Evolutionary conservation across 1,284 basidiomycete genomes (phyloP).

Genomic region (Tilletia indica): DNA sequence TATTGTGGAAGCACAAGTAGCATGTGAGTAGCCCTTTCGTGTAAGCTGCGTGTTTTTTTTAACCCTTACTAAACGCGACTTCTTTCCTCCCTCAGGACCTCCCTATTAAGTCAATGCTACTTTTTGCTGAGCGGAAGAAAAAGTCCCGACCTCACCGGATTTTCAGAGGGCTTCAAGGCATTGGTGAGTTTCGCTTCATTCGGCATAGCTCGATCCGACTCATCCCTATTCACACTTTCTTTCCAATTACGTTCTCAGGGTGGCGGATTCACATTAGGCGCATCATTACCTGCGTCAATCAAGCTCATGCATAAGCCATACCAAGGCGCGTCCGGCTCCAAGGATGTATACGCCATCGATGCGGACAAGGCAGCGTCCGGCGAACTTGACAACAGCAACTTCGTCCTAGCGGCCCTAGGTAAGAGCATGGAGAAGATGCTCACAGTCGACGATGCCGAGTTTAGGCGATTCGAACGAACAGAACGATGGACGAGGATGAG

Average conservation of each 20-base stretch:
- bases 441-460: conserved; percentile 69
- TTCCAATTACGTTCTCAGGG: not conserved
- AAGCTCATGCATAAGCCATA: conserved; percentile 7
- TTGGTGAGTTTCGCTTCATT: conserved; percentile 61
- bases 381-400: conserved; percentile 51
- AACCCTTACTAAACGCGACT: not conserved
- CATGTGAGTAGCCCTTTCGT: conserved; percentile 55
- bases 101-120: conserved; percentile 82
- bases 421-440: conserved; percentile 85
- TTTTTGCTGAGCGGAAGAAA: conserved; percentile 61
- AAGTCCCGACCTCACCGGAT: conserved; percentile 48
- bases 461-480: conserved; percentile 65
- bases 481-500: conserved; percentile 50
- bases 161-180: conserved; percentile 61
- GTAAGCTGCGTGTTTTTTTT: not conserved
- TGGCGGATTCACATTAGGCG: conserved; percentile 12
- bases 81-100: conserved; percentile 58
- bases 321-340: not conserved
- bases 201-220: too few relatives aligned
- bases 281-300: conserved; percentile 21
- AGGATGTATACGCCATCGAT: conserved; percentile 72
- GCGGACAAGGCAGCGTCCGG: conserved; percentile 62
- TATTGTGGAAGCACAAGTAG: conserved; percentile 93
- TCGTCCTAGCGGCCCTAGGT: conserved; percentile 63
- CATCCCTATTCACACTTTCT: too few relatives aligned